phyloP scores from a whole-genome alignment of 768 basidiomycete species.

The Kondoa malvinella region DNA sequence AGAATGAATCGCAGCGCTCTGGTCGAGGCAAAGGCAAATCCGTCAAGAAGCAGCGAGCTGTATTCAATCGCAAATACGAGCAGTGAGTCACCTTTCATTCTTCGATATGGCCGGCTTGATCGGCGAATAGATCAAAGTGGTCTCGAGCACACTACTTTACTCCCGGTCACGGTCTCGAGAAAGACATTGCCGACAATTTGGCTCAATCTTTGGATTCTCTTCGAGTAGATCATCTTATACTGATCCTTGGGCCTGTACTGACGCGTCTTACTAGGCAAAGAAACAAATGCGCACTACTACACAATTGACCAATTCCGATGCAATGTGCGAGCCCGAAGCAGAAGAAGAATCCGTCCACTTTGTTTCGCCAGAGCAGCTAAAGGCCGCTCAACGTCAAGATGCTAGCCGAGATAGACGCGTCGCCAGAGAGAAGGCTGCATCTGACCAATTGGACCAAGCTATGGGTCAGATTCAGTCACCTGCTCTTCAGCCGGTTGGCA shows the following conservation, averaged over 20 bases:
- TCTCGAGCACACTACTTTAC: not conserved
- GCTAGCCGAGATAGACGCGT: not conserved
- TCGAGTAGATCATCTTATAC: not conserved
- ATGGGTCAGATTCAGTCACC: not conserved
- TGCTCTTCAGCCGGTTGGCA: not conserved
- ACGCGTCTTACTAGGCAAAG: no score
- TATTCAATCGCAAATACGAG: not conserved
- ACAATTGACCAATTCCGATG: not conserved
- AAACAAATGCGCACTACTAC: not conserved
- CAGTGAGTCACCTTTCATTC: not conserved
- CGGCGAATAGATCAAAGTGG: not conserved
- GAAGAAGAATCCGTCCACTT: not conserved
- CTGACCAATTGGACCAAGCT: no score
- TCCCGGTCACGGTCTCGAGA: not conserved
- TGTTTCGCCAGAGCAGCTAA: not conserved
- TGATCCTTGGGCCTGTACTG: no score
- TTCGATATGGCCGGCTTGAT: not conserved
- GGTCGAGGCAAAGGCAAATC: not conserved
- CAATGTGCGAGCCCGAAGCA: no score
- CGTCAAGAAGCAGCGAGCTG: not conserved
- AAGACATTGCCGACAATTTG: not conserved
- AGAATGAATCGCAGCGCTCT: not conserved
- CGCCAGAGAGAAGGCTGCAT: not conserved
- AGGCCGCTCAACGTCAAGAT: not conserved
- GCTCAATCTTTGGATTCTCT: not conserved